These are phyloP conservation scores for Gnaphalium uliginosum DNA, from an alignment of 129 eudicot genomes.

Conservation along the genomic window DNA sequence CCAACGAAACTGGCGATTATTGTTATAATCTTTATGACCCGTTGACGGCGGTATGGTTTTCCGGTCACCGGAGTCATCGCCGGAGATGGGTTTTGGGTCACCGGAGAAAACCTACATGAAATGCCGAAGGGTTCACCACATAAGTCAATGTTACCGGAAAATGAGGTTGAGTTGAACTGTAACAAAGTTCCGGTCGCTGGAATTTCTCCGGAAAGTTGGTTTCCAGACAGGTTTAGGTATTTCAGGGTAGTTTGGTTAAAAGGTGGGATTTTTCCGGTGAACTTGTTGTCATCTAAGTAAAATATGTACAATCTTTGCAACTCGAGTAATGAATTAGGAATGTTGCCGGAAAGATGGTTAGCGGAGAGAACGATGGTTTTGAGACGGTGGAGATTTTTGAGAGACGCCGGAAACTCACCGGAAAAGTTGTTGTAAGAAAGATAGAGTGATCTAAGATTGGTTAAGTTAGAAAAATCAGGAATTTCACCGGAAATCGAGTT, in stretches of 20 bases:
- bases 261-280: constrained; percentile 66
- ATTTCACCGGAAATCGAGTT: constrained; percentile 70
- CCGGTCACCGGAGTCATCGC: constrained; percentile 16
- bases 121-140: constrained; percentile 44
- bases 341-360: constrained; percentile 51
- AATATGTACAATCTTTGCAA: constrained; percentile 47
- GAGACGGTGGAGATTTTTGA: constrained; percentile 60
- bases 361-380: constrained; percentile 60
- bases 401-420: constrained; percentile 56
- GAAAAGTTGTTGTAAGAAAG: constrained; percentile 56
- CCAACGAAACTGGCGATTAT: constrained; percentile 45
- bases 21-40: constrained; percentile 28
- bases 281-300: constrained; percentile 52
- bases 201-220: constrained; percentile 64
- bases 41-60: constrained; percentile 20
- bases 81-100: constrained; percentile 30
- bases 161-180: constrained; percentile 59
- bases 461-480: constrained; percentile 54
- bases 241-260: constrained; percentile 53
- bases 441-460: constrained; percentile 67
- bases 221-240: constrained; percentile 61
- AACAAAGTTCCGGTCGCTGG: constrained; percentile 55
- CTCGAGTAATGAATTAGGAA: constrained; percentile 45
- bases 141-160: constrained; percentile 47
- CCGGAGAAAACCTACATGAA: constrained; percentile 36